phyloP scores from a whole-genome alignment of 2,329 filamentous ascomycete genomes.

The Penicillium nordicum region DNA sequence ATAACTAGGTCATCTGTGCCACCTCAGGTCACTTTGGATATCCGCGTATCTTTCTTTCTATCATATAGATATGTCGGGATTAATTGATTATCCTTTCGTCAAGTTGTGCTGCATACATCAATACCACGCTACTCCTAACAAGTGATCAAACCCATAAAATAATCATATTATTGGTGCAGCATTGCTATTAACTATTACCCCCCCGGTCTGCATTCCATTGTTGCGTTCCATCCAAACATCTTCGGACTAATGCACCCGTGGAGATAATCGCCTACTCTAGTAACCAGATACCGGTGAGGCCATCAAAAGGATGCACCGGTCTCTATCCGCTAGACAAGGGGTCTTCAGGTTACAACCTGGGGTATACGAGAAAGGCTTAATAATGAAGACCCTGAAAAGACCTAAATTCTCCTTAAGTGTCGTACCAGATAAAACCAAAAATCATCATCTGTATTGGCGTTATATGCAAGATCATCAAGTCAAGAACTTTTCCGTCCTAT shows the following conservation, averaged over 20 bases:
- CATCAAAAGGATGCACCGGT: not conserved
- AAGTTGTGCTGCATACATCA: not conserved
- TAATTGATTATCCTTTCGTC: not conserved
- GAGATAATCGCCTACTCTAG: not conserved
- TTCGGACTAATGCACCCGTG: not conserved
- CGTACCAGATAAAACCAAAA: not conserved
- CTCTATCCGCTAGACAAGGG: not conserved
- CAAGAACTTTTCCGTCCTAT: constrained; percentile 27
- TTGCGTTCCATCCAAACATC: not conserved
- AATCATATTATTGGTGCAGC: not conserved
- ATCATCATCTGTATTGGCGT: constrained; percentile 22
- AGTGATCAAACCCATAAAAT: not conserved
- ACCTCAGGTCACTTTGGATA: not conserved
- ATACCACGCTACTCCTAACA: not conserved
- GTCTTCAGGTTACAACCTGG: not conserved
- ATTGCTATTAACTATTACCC: not conserved
- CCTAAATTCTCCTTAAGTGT: not conserved
- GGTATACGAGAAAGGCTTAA: not conserved
- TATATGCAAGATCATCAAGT: constrained; percentile 29
- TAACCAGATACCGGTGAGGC: not conserved
- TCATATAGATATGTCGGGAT: not conserved
- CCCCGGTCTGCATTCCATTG: not conserved
- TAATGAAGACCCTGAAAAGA: not conserved
- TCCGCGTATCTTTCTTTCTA: not conserved
- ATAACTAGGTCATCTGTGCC: not conserved